Evolutionary conservation across 257 asterid genomes (phyloP).

Genomic region (Avicennia marina): DNA sequence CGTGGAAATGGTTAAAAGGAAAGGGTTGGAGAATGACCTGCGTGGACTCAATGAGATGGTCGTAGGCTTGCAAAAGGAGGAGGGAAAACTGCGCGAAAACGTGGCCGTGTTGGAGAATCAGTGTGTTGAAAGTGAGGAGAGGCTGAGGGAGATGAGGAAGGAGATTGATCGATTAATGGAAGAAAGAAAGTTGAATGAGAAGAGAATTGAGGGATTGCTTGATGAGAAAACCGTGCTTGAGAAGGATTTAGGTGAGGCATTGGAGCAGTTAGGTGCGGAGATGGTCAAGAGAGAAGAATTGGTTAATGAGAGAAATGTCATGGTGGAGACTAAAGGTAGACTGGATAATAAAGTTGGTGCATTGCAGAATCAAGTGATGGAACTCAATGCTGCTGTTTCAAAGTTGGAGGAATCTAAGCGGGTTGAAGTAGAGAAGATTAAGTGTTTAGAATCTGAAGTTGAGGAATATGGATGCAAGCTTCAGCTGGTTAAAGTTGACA

Average conservation of each 20-base stretch:
- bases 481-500: constrained; percentile 36
- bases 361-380: constrained; percentile 37
- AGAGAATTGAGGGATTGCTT: constrained; percentile 31
- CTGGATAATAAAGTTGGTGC: constrained; percentile 35
- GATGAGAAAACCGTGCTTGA: constrained; percentile 37
- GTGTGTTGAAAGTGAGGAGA: constrained; percentile 40
- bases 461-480: constrained; percentile 26
- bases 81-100: constrained; percentile 25
- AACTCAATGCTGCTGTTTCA: constrained; percentile 27
- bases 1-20: constrained; percentile 31
- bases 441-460: constrained; percentile 42
- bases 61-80: constrained; percentile 33
- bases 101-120: constrained; percentile 59
- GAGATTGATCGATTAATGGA: constrained; percentile 36
- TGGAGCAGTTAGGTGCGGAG: constrained; percentile 32
- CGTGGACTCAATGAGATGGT: constrained; percentile 40
- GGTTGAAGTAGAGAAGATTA: constrained; percentile 29
- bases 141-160: constrained; percentile 42
- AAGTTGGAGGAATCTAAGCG: constrained; percentile 29
- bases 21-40: constrained; percentile 46
- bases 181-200: constrained; percentile 40
- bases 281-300: constrained; percentile 28
- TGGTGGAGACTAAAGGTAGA: constrained; percentile 37
- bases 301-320: constrained; percentile 33
- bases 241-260: constrained; percentile 37